A percentile compares a stretch with the other conserved stretches of the same genome.
Conservation (phyloP, 2,329 filamentous ascomycete genomes). For the Blastomyces emzantsi region DNA sequence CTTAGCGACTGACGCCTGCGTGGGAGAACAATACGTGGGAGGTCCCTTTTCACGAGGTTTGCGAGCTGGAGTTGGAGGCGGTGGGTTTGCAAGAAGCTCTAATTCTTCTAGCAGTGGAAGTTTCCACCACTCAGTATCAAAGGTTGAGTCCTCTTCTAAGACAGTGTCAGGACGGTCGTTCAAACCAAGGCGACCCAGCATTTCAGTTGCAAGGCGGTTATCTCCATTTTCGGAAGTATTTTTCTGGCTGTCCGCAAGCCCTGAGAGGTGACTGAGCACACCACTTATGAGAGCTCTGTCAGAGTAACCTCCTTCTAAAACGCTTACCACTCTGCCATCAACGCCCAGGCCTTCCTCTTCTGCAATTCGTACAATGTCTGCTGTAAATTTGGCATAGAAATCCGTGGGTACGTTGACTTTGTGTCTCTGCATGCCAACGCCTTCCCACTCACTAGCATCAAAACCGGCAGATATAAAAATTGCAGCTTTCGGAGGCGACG, state of each 20-base stretch:
- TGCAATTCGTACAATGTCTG: slow-evolving; percentile 73
- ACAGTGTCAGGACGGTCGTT: slow-evolving; percentile 17
- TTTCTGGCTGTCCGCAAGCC: slow-evolving; percentile 51
- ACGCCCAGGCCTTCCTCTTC: slow-evolving; percentile 68
- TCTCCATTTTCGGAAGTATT: slow-evolving; percentile 19
- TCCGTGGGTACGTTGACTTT: slow-evolving; percentile 92
- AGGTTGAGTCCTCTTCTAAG: slow-evolving; percentile 28
- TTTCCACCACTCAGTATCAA: slow-evolving; percentile 67
- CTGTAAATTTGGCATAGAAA: slow-evolving; percentile 86
- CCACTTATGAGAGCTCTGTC: slow-evolving; percentile 83
- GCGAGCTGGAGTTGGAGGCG: slow-evolving; percentile 43
- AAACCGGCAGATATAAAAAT: slow-evolving; percentile 96
- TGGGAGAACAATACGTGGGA: slow-evolving; percentile 77
- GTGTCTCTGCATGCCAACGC: slow-evolving; percentile 87
- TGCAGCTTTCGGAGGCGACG: slow-evolving; percentile 63
- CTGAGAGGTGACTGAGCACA: slow-evolving; percentile 80
- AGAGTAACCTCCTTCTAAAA: slow-evolving; percentile 93
- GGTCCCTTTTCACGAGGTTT: slow-evolving; percentile 48
- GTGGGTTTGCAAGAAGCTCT: slow-evolving; percentile 50
- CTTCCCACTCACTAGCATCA: slow-evolving; percentile 93
- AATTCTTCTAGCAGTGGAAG: slow-evolving; percentile 56
- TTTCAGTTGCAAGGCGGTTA: slow-evolving; percentile 49
- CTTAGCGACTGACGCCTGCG: slow-evolving; percentile 77
- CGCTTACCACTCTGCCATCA: slow-evolving; percentile 80
- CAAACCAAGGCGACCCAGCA: slow-evolving; percentile 39